Base-by-base conservation (phyloP, 345 rosid species). In the Excoecaria cochinchinensis region DNA sequence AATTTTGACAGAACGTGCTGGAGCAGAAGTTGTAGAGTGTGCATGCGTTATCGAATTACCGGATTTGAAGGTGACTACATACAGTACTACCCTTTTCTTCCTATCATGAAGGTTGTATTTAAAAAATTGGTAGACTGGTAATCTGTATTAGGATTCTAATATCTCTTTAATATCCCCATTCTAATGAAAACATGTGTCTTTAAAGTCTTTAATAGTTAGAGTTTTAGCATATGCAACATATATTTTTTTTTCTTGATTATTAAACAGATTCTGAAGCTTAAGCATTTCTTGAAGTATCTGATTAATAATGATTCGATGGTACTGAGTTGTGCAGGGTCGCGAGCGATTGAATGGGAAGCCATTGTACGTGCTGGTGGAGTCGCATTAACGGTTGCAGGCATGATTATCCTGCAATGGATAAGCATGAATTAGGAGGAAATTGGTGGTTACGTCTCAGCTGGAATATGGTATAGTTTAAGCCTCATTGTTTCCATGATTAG, bases 31-130 rank as follows among this genome's bases (percentile, higher is more conserved):
- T 3, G 74, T 68, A 3, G 83, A 80, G 42, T 80, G 83, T 22
- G 83, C 80, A 12, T 76, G 83, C 12, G 92, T 92, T 57, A 92
- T 96, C 51, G 99, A 89, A 80, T 75, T 93, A 69, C 99, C 97
- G 0, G 97, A 93, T 71, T 56, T 94, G 14, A 88, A 89, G 94
- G 97, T 93, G 31, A 56, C 82, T 66, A 38, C 40, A 48, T 24
- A 8, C 14, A 8, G 22, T 48, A 0, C 6, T 25, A 1, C 53
- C 25, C 16, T 48, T 48, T 67, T 67, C 71, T n/a, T 36, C 5
- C 7, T 44, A 24, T 25, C 66, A 8, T 59, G 13, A 62, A 25
- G 40, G 24, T 22, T 21, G 31, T 31, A 31, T 31, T 31, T 31
- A 31, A 2, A 31, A 31, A 31, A 31, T 31, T 31, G 31, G 31